Conservation (phyloP, 2,329 filamentous ascomycete species). For the Trichoderma harzianum region DNA sequence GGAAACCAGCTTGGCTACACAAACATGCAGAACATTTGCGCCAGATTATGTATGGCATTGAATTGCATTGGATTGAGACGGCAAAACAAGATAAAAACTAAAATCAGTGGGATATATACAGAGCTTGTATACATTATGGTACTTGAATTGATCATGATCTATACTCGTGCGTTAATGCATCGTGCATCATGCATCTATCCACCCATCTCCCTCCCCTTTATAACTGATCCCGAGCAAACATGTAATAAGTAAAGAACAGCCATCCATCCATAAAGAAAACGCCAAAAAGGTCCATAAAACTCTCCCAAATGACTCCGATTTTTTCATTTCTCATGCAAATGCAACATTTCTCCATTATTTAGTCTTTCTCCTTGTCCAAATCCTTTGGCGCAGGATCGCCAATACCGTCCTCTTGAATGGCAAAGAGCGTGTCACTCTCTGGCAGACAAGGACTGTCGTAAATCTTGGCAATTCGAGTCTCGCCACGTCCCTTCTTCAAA, state of each 20-base stretch:
- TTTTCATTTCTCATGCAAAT: conserved; percentile 19
- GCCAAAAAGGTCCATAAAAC: conserved; percentile 31
- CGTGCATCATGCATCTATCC: background rate
- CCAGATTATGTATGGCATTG: background rate
- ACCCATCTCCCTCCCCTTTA: background rate
- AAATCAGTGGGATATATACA: background rate
- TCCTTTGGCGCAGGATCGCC: conserved; percentile 95
- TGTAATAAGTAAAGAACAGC: background rate
- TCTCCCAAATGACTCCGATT: conserved; percentile 23
- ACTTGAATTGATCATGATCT: background rate
- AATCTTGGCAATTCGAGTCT: conserved; percentile 98
- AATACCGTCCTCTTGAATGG: conserved; percentile 95
- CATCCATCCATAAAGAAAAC: conserved; percentile 25
- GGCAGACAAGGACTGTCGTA: conserved; percentile 97
- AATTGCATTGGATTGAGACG: background rate
- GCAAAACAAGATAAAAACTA: background rate
- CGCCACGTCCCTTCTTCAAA: conserved; percentile 89
- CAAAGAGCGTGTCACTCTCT: conserved; percentile 94
- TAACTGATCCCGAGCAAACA: background rate
- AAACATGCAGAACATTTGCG: background rate
- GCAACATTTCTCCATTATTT: background rate
- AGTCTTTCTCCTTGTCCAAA: conserved; percentile 56
- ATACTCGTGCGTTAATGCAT: background rate
- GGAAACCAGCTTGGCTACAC: conserved; percentile 33
- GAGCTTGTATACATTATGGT: background rate